Evolutionary conservation across 1,139 yeast species (phyloP).

Genomic region (Protomyces inundatus): DNA sequence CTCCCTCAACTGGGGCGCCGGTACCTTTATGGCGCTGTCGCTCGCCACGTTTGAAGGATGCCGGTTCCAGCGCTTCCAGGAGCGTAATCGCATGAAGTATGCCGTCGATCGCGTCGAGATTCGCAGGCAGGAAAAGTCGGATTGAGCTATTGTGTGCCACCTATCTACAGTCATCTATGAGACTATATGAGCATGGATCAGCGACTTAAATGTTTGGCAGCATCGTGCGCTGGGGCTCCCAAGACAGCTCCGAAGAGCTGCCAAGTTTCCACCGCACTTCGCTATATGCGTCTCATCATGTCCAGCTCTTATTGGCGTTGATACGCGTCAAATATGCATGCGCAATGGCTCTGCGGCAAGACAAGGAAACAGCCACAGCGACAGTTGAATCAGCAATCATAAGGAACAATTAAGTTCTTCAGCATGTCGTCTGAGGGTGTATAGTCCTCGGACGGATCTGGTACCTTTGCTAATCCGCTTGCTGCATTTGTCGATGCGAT

Average conservation of each 20-base stretch:
- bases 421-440: not conserved
- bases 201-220: slow-evolving; percentile 25
- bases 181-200: not conserved
- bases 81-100: slow-evolving; percentile 22
- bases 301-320: not conserved
- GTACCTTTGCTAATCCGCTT: not conserved
- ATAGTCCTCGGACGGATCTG: not conserved
- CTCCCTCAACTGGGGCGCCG: slow-evolving; percentile 24
- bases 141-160: too few species aligned
- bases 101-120: slow-evolving; percentile 24
- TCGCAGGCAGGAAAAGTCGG: slow-evolving; percentile 7
- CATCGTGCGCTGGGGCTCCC: slow-evolving; percentile 24
- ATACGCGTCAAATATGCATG: too few species aligned
- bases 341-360: not conserved
- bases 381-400: not conserved
- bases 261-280: not conserved
- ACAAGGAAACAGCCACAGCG: not conserved
- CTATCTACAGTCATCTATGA: not conserved
- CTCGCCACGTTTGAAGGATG: slow-evolving; percentile 21
- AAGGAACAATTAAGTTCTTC: not conserved
- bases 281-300: not conserved
- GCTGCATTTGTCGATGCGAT: not conserved
- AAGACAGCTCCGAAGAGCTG: slow-evolving; percentile 3
- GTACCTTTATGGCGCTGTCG: slow-evolving; percentile 14
- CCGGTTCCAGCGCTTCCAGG: slow-evolving; percentile 20